Evolutionary conservation across 1,139 yeast genomes (phyloP).

Genomic region (Torulaspora pretoriensis): DNA sequence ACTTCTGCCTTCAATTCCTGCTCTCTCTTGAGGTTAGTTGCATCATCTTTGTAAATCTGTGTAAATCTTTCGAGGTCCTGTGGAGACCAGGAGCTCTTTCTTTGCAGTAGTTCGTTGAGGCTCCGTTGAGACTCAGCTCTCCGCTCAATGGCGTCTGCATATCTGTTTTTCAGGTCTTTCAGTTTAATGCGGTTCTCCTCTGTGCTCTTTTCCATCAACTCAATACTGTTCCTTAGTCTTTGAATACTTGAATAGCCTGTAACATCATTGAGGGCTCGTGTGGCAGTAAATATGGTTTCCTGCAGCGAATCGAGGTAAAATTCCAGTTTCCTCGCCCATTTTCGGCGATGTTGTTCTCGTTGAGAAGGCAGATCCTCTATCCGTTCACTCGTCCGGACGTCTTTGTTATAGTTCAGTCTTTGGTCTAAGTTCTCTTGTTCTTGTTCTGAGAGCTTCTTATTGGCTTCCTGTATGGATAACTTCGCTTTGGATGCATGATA

Average conservation of each 20-base stretch:
- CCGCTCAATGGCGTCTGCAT: slow-evolving; percentile 58
- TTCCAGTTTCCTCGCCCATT: slow-evolving; percentile 55
- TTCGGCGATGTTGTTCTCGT: slow-evolving; percentile 40
- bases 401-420: slow-evolving; percentile 35
- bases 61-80: slow-evolving; percentile 82
- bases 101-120: slow-evolving; percentile 79
- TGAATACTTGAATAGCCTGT: slow-evolving; percentile 90
- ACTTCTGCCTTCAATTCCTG: slow-evolving; percentile 48
- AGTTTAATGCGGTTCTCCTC: slow-evolving; percentile 48
- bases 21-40: slow-evolving; percentile 64
- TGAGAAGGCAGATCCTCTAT: slow-evolving; percentile 43
- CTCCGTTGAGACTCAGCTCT: slow-evolving; percentile 77
- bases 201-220: slow-evolving; percentile 47
- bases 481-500: slow-evolving; percentile 35
- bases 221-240: slow-evolving; percentile 59
- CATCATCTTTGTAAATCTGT: slow-evolving; percentile 73
- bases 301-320: slow-evolving; percentile 60
- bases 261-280: slow-evolving; percentile 76
- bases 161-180: slow-evolving; percentile 47
- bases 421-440: slow-evolving; percentile 33
- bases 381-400: slow-evolving; percentile 28
- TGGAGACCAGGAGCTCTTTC: slow-evolving; percentile 79
- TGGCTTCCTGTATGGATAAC: slow-evolving; percentile 37
- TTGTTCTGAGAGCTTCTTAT: slow-evolving; percentile 36
- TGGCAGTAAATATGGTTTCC: slow-evolving; percentile 62